Evolutionary conservation across 2,329 filamentous ascomycete species (phyloP).

Genomic region (Talaromyces marneffei): DNA sequence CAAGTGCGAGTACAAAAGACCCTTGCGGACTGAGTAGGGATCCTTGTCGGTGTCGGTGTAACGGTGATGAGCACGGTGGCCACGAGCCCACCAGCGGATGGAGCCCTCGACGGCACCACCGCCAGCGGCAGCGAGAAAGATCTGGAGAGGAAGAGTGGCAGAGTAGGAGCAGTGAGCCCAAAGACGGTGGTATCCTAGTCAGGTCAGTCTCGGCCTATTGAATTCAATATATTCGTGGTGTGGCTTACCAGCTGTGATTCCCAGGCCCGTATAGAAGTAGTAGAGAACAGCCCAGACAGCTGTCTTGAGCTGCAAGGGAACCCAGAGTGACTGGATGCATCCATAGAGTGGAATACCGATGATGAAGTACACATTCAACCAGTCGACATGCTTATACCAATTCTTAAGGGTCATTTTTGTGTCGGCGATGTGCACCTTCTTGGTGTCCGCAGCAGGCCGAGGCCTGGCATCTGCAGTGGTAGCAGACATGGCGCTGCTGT

Average conservation of each 20-base stretch:
- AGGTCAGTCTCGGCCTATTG: not conserved
- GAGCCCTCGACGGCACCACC: constrained; percentile 81
- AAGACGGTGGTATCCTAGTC: constrained; percentile 66
- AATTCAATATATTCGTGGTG: constrained; percentile 8
- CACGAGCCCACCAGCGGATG: constrained; percentile 82
- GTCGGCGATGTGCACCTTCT: constrained; percentile 83
- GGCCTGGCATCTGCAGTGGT: constrained; percentile 29
- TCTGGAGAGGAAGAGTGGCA: constrained; percentile 66
- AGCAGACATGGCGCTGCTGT: constrained; percentile 29
- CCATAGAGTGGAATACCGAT: constrained; percentile 69
- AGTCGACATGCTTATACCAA: constrained; percentile 91
- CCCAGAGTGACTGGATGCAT: constrained; percentile 69
- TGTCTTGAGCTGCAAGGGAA: constrained; percentile 66
- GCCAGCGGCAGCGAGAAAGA: constrained; percentile 75
- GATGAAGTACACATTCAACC: constrained; percentile 81
- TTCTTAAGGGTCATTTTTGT: constrained; percentile 72
- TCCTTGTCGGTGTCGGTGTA: constrained; percentile 93
- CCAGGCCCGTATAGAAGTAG: constrained; percentile 77
- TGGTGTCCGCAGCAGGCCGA: constrained; percentile 38
- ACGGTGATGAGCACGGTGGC: constrained; percentile 81
- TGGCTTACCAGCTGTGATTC: constrained; percentile 66
- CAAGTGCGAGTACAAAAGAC: constrained; percentile 74
- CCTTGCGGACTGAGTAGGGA: constrained; percentile 85
- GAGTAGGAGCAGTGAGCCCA: constrained; percentile 86
- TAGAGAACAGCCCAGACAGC: constrained; percentile 67